Evolutionary conservation across 768 basidiomycete genomes (phyloP), one percentile per base, ranked within the genome.

Genomic region (Trametes meyenii): DNA sequence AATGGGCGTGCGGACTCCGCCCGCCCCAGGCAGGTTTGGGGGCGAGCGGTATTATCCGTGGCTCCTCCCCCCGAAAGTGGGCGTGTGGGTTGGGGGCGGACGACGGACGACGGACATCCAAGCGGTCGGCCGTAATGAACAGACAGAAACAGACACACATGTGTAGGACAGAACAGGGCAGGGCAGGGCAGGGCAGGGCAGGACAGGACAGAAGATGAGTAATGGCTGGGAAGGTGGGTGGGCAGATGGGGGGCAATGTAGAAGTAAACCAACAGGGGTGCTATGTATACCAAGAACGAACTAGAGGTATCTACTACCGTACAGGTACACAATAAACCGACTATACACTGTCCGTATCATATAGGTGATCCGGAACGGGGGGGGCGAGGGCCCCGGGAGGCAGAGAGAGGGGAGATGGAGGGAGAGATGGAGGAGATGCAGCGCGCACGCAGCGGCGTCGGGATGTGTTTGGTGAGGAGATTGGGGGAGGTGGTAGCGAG

Each of bases 231-330:
- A 8, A 33, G 29, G 21, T 6, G 43, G 10, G 44, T 12, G 44
- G 42, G 36, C 21, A 51, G 40, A 55, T 26, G 33, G 48, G 42
- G n/a, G 13, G 52, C 10, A 29, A 33, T 17, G 36, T 23, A 51
- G 39, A 53, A 29, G 35, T 58, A 54, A 55, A 49, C 54, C 42
- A 50, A 45, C 44, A 55, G 46, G 57, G 49, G 50, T 64, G 62
- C 58, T 55, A 55, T 64, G 58, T 64, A 63, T 63, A 58, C 57
- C 62, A 53, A 58, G 54, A 64, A 46, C 57, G 40, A 36, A 64
- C 62, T 64, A 64, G 54, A 55, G 62, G 62, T 60, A 60, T 63
- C 57, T 64, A 60, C 62, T 64, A 60, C 62, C 58, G 54, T 64
- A 64, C 58, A 56, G 16, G 58, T 60, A 64, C 62, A 64, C 58